A percentile compares a stretch with the other conserved stretches of the same genome.
Evolutionary conservation across 1,284 basidiomycete genomes (phyloP).

Genomic region (Agaricales sp.): DNA sequence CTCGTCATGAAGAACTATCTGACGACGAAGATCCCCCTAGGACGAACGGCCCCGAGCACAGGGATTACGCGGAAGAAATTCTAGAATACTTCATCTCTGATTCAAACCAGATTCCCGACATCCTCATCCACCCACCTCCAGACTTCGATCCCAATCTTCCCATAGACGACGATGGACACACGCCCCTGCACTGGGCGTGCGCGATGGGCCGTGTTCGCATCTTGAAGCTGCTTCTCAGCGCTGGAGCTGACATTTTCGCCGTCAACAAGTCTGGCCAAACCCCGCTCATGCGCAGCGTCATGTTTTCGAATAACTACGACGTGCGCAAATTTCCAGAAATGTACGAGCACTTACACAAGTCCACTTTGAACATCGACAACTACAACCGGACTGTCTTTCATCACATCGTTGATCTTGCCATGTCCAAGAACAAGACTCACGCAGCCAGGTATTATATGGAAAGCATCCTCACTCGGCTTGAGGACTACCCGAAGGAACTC

Average conservation of each 20-base stretch:
- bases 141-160: slow-evolving; percentile 96
- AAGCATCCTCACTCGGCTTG: slow-evolving; percentile 80
- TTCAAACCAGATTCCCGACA: slow-evolving; percentile 82
- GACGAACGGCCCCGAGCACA: slow-evolving; percentile 35
- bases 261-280: slow-evolving; percentile 97
- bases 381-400: slow-evolving; percentile 98
- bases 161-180: slow-evolving; percentile 98
- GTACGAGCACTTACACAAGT: slow-evolving; percentile 93
- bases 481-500: slow-evolving; percentile 95
- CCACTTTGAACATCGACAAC: slow-evolving; percentile 98
- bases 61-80: slow-evolving; percentile 87
- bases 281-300: slow-evolving; percentile 95
- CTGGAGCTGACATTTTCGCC: slow-evolving; percentile 95
- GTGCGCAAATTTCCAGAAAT: slow-evolving; percentile 98
- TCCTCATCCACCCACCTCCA: slow-evolving; percentile 82
- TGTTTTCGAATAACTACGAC: slow-evolving; percentile 99
- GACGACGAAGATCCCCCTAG: slow-evolving; percentile 20
- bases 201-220: slow-evolving; percentile 98
- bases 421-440: slow-evolving; percentile 96
- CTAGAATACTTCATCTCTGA: slow-evolving; percentile 99
- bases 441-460: slow-evolving; percentile 99
- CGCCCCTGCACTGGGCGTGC: slow-evolving; percentile 96
- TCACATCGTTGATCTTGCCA: slow-evolving; percentile 97
- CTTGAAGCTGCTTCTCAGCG: slow-evolving; percentile 89
- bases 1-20: slow-evolving; percentile 27